Evolutionary conservation across 192 early-diverging fungal species (phyloP), one percentile per base, ranked within the genome.

Genomic region (Dimargaris xerosporica): DNA sequence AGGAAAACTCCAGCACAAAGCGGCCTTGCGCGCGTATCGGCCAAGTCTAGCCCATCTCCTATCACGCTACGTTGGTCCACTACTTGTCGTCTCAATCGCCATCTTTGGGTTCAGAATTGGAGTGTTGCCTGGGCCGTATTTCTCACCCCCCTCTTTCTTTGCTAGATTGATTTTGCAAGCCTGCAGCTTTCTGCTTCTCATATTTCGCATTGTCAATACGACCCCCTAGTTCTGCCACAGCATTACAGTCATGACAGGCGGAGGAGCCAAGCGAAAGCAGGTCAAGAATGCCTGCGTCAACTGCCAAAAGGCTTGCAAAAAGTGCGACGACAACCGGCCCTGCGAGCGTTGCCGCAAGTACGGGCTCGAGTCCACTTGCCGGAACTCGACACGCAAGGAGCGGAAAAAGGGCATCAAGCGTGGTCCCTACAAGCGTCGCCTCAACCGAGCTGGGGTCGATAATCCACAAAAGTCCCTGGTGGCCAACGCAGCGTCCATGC

Each of bases 271-370:
- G 61, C 79, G 89, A 60, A 77, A 80, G 39, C 91, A 93, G 67
- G 91, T 93, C 48, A 93, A 93, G 64, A 93, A 90, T 67, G 91
- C 91, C 11, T 93, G 91, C 78, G 65, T 87, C 39, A 87, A 93
- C 62, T 94, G 91, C 62, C 86, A 89, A 73, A 84, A 85, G 45
- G 83, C 90, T 0, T 91, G 90, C 72, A 96, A 96, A 71, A 94
- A 92, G 70, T 94, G 93, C 69, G 91, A 89, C 64, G 82, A 85
- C 56, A 82, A 68, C n/a, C 69, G 91, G 54, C 93, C 91, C 2
- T 94, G 93, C 66, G 68, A 71, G 66, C 80, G 91, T 7, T 96
- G 93, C 66, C 66, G 86, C 50, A 84, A 85, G 64, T 84, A 85
- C 56, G 78, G 78, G 30, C 67, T 92, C 19, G 74, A 74, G 0